Percentiles rank a stretch among this genome's conserved stretches.
Evolutionary conservation across 129 eudicot species (phyloP).

Genomic region (Helianthus annuus): HanXRQr2.0-SUNRISE NC_035442.2:28419945-28420444

Average conservation of each 20-base stretch:
- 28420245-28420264: slow-evolving; percentile 50
- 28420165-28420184: background rate
- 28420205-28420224: background rate
- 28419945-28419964: slow-evolving; percentile 2
- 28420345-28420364: too few relatives aligned
- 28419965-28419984: slow-evolving; percentile 1
- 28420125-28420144: background rate
- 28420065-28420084: too few relatives aligned
- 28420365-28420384: too few relatives aligned
- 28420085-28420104: background rate
- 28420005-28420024: background rate
- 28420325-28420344: too few relatives aligned
- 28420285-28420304: too few relatives aligned
- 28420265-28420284: too few relatives aligned
- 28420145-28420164: background rate
- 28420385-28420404: too few relatives aligned
- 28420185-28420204: background rate
- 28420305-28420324: too few relatives aligned
- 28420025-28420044: background rate
- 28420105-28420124: background rate
- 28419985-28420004: background rate
- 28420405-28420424: too few relatives aligned
- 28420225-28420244: background rate
- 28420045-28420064: background rate
- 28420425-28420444: too few relatives aligned